Percentiles rank a stretch among this genome's conserved stretches.
Evolutionary conservation across 2,329 filamentous ascomycete genomes (phyloP).

Genomic region (Colletotrichum tamarilloi): DNA sequence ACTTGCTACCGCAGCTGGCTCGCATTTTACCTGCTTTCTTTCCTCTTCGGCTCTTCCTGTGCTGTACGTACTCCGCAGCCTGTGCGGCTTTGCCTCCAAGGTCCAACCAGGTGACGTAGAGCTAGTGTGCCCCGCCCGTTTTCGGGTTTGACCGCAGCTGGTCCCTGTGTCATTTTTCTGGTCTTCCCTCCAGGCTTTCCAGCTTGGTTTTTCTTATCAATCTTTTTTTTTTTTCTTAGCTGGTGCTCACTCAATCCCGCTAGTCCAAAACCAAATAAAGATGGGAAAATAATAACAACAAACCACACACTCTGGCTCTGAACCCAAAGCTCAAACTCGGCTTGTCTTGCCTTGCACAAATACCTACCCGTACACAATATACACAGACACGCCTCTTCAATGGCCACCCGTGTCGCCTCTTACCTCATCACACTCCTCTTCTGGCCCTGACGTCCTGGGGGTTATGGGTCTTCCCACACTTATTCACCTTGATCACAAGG

Average conservation of each 20-base stretch:
- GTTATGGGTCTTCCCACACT: background rate
- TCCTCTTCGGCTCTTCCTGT: background rate
- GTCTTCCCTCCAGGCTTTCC: background rate
- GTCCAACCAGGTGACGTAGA: slow-evolving; percentile 29
- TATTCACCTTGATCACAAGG: background rate
- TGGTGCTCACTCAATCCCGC: no score
- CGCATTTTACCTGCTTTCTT: background rate
- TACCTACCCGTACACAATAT: background rate
- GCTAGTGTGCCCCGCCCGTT: slow-evolving; percentile 15
- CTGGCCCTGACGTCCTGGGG: no score
- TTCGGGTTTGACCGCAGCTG: slow-evolving; percentile 19
- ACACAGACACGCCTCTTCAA: background rate
- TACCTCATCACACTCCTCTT: background rate
- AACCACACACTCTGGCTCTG: background rate
- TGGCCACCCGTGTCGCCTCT: background rate
- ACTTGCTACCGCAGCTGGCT: background rate
- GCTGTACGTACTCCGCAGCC: no score
- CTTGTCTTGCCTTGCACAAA: background rate
- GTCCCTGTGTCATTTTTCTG: background rate
- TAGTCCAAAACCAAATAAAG: background rate
- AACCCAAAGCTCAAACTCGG: background rate
- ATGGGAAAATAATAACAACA: background rate
- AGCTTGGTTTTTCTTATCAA: background rate
- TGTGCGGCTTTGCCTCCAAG: background rate
- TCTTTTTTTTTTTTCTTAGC: background rate